Evolutionary conservation across 371 early-diverging fungal genomes (phyloP), one percentile per base, ranked within the genome.

Genomic region (Mucor circinelloides): DNA sequence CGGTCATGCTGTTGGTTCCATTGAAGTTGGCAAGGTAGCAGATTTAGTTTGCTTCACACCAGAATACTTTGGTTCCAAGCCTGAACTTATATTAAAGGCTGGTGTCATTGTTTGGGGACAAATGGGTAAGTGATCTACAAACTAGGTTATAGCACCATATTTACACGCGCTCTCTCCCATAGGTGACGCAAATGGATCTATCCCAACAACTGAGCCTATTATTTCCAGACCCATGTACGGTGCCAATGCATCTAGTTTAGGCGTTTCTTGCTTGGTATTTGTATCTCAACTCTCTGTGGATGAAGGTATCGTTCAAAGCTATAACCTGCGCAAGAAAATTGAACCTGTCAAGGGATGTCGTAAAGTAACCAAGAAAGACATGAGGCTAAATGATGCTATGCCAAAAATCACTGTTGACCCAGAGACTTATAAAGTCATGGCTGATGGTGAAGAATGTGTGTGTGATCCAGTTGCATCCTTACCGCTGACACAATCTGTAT

Each of bases 21-120:
- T 97, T 58, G 95, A 96, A 75, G 91, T 93, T 8, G 96, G 95
- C 59, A 96, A 95, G 72, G 67, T 96, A 30, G 97, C 97, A 0
- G 97, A 97, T 72, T 73, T 97, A 46, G 95, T 95, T 12, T 83
- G 93, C 71, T 97, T 90, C 76, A 73, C 83, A 8, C 95, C 97
- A 6, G 86, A 82, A 44, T 89, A 87, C 75, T 97, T 97, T 85
- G 97, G 97, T 5, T 77, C 91, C 28, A 96, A 96, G 58, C 96
- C 97, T 0, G 83, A 89, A 2, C 70, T 95, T 0, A 86, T 97
- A 19, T 72, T 96, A 54, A 97, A 97, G 76, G 91, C 92, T 23
- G 97, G 97, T 23, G 72, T 93, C 62, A 87, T 95, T 62, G 92
- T 87, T 6, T 94, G 87, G 79, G 88, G 91, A 8, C 85, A 89